Percentiles rank a stretch among this genome's conserved stretches.
Conservation (phyloP, 169 alveolate species). For the Plasmodium chabaudi region DNA sequence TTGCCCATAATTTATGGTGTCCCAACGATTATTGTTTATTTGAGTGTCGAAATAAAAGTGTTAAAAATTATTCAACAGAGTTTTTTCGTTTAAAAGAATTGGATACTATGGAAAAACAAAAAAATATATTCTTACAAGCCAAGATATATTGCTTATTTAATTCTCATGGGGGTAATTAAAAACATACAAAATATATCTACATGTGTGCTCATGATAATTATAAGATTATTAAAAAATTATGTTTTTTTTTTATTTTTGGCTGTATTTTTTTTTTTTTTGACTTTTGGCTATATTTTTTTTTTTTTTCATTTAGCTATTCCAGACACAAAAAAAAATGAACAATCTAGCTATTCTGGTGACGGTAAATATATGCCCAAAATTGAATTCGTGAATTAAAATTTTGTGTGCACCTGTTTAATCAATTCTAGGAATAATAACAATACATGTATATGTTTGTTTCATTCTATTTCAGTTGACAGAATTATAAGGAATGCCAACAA, state of each 20-base stretch:
- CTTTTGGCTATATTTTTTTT: conserved; percentile 12
- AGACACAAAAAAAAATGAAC: neutral
- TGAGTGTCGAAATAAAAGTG: conserved; percentile 19
- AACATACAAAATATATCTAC: neutral
- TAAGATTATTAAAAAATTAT: neutral
- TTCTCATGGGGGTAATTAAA: conserved; percentile 28
- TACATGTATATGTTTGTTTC: neutral
- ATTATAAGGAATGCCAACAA: conserved; percentile 54
- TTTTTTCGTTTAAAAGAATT: conserved; percentile 66
- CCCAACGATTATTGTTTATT: conserved; percentile 52
- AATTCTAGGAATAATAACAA: neutral
- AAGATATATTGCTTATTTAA: conserved; percentile 28
- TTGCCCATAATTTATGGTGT: conserved; percentile 52
- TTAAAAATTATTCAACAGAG: conserved; percentile 38
- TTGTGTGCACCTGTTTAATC: neutral
- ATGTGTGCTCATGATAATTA: neutral
- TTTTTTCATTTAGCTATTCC: conserved; percentile 15
- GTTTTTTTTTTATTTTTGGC: neutral
- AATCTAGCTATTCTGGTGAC: conserved; percentile 4
- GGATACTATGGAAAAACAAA: conserved; percentile 66
- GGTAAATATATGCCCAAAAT: neutral
- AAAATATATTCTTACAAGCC: conserved; percentile 32
- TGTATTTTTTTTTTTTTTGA: conserved; percentile 1
- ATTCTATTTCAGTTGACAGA: conserved; percentile 30
- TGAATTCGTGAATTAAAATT: neutral